Evolutionary conservation across 2,329 filamentous ascomycete species (phyloP), one percentile per base, ranked within the genome.

Genomic region (Periglandula ipomoeae): DNA sequence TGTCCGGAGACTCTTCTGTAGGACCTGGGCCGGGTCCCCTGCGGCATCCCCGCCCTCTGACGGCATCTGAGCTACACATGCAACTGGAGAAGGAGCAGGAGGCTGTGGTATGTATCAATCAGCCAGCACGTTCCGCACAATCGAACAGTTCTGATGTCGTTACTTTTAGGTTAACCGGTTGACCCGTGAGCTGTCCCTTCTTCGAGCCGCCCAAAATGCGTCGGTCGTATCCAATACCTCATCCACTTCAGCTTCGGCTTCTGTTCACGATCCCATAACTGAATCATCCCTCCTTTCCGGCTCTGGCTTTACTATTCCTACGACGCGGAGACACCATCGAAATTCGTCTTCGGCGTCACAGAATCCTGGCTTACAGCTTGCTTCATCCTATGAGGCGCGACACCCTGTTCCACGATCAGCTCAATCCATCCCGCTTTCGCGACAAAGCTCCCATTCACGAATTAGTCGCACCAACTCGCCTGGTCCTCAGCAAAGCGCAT

Each of bases 21-120:
- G 74, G 72, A 24, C 62, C 71, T 27, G 81, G 81, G 0, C 79
- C 81, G 49, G 87, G 85, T 0, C 90, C 91, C 4, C 70, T 94
- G 58, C 81, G 91, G 53, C 90, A 95, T 64, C 90, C 91, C 5
- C 79, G 88, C 32, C 90, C 90, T 3, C 70, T 96, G 64, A 96
- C 91, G 0, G 84, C 89, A 1, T 86, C 89, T 3, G 91, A 97
- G 65, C 75, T 97, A 52, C 89, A 96, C 65, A 75, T 87, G 51
- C 82, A 95, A 69, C 75, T 96, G 23, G 91, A 97, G 68, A 93
- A 94, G 66, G 91, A 97, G 63, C 90, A 97, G 59, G 91, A 97
- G 67, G 87, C 89, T 32, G 85, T 96, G 59, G 90, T 93, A 75
- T 55, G 81, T 70, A 32, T 3, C 9, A 9, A 10, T 11, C 27